Conservation (phyloP, 768 basidiomycete species). For the Trametes punicea region DNA sequence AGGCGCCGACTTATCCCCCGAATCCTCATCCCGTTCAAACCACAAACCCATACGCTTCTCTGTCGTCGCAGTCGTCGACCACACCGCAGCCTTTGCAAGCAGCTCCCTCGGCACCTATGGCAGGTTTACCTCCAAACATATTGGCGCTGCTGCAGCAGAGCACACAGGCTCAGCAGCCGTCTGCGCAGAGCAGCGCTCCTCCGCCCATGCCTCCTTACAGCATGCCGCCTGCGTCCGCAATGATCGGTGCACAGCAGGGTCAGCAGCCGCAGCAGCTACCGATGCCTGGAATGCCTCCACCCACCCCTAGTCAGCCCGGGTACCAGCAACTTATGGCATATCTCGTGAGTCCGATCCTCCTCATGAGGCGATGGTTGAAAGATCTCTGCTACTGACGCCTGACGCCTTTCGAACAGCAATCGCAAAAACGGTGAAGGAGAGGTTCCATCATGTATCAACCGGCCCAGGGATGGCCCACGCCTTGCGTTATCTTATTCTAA, state of each 20-base stretch:
- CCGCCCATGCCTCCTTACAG: constrained; percentile 32
- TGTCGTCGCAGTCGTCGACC: constrained; percentile 27
- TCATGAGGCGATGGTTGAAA: too few relatives aligned
- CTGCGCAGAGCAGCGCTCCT: constrained; percentile 29
- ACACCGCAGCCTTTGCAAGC: constrained; percentile 32
- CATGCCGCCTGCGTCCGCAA: constrained; percentile 35
- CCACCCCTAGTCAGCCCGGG: constrained; percentile 37
- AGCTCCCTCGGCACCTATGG: constrained; percentile 33
- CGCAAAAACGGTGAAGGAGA: constrained; percentile 8
- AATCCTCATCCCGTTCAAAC: constrained; percentile 29
- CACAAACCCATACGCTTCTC: constrained; percentile 29
- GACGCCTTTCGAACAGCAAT: not conserved
- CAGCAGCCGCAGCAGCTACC: constrained; percentile 35
- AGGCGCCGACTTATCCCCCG: constrained; percentile 16
- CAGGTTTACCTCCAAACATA: constrained; percentile 61
- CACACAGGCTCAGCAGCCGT: constrained; percentile 30
- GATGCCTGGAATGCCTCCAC: constrained; percentile 34
- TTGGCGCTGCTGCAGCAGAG: constrained; percentile 62
- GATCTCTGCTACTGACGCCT: not conserved
- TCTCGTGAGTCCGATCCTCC: constrained; percentile 43
- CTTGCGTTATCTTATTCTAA: constrained; percentile 13
- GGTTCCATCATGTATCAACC: too few relatives aligned
- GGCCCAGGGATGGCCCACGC: too few relatives aligned
- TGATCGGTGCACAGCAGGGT: constrained; percentile 9
- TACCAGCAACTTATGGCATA: constrained; percentile 72